A percentile compares a stretch with the other conserved stretches of the same genome.
phyloP scores from a whole-genome alignment of 495 filamentous ascomycete species.

The Penicillium longicatenatum region DNA sequence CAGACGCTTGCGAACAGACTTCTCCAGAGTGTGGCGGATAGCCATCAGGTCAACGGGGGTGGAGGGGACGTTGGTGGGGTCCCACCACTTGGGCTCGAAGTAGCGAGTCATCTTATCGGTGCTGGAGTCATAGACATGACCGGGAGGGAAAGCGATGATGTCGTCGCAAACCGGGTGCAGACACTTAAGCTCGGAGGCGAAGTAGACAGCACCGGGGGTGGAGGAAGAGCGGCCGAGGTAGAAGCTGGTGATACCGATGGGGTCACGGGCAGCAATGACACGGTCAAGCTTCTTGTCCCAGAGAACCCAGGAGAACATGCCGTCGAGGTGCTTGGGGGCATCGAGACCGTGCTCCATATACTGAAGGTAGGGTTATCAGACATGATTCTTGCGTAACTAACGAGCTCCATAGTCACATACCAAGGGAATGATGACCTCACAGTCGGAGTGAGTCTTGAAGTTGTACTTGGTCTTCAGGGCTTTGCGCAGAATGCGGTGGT shows the following conservation, averaged over 20 bases:
- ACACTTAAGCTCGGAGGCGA: conserved; percentile 95
- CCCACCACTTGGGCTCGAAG: conserved; percentile 92
- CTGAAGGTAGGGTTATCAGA: conserved; percentile 45
- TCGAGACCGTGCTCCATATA: conserved; percentile 91
- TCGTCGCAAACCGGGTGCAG: conserved; percentile 92
- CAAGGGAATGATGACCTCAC: conserved; percentile 96
- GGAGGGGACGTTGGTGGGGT: conserved; percentile 73
- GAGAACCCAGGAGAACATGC: conserved; percentile 99
- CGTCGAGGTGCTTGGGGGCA: conserved; percentile 91
- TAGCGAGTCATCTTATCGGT: conserved; percentile 80
- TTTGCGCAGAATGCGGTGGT: conserved; percentile 92
- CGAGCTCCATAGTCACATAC: conserved; percentile 53
- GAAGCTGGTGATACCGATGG: conserved; percentile 95
- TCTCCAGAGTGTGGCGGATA: conserved; percentile 80
- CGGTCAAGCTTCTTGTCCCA: conserved; percentile 93
- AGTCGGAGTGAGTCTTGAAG: conserved; percentile 98
- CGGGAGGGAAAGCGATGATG: conserved; percentile 91
- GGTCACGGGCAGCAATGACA: conserved; percentile 90
- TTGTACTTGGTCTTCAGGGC: conserved; percentile 74
- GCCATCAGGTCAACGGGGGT: conserved; percentile 78
- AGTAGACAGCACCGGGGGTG: conserved; percentile 85
- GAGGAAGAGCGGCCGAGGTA: conserved; percentile 88
- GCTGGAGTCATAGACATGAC: conserved; percentile 92
- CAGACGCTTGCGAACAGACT: conserved; percentile 89
- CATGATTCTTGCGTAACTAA: background rate